Evolutionary conservation across 2,329 filamentous ascomycete genomes (phyloP).

Genomic region (Xylaria sp.): DNA sequence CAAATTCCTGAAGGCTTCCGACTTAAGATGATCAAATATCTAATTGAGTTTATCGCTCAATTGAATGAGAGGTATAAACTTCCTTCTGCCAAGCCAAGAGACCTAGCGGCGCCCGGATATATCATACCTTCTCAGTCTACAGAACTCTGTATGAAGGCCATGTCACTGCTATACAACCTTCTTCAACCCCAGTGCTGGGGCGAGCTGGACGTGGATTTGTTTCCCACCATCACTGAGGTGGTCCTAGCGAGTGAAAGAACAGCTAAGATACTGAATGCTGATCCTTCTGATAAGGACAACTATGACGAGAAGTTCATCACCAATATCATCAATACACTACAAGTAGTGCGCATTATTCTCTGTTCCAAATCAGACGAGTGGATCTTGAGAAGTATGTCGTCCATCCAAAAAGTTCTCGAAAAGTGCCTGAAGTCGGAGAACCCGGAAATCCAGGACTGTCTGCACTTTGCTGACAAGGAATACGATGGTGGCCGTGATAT

Average conservation of each 20-base stretch:
- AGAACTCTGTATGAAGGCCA: slow-evolving; percentile 85
- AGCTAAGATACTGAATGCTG: slow-evolving; percentile 60
- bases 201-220: slow-evolving; percentile 88
- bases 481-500: slow-evolving; percentile 73
- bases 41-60: slow-evolving; percentile 93
- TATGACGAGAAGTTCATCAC: slow-evolving; percentile 84
- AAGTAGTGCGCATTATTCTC: slow-evolving; percentile 87
- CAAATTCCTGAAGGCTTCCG: slow-evolving; percentile 70
- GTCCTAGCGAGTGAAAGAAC: slow-evolving; percentile 85
- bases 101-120: slow-evolving; percentile 53
- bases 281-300: slow-evolving; percentile 70
- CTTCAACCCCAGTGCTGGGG: slow-evolving; percentile 89
- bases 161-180: slow-evolving; percentile 81
- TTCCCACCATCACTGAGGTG: slow-evolving; percentile 86
- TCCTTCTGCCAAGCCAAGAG: slow-evolving; percentile 70
- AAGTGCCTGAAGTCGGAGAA: slow-evolving; percentile 89
- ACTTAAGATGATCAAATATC: slow-evolving; percentile 87
- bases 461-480: slow-evolving; percentile 75
- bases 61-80: slow-evolving; percentile 84
- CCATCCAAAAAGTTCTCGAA: slow-evolving; percentile 86
- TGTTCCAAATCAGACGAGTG: slow-evolving; percentile 89
- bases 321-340: slow-evolving; percentile 89
- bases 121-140: slow-evolving; percentile 61
- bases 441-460: slow-evolving; percentile 89
- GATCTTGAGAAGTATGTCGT: slow-evolving; percentile 78